These are phyloP conservation scores for Diaporthe ilicicola DNA, from an alignment of 2,329 filamentous ascomycete genomes.

Conservation along the genomic window DNA sequence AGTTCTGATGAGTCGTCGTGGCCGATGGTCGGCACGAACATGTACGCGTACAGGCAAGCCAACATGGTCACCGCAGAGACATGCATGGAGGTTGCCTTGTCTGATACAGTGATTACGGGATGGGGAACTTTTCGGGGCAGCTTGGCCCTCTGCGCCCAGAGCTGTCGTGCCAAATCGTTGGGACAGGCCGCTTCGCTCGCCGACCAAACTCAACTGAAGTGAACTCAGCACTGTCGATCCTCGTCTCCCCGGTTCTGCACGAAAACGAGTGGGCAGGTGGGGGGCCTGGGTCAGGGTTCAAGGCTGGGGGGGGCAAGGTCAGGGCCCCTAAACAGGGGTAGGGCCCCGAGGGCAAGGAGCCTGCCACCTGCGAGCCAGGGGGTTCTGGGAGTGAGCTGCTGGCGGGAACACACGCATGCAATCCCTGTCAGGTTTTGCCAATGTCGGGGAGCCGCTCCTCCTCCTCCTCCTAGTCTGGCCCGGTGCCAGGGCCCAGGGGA, in stretches of 20 bases:
- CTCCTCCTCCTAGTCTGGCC: slow-evolving; percentile 11
- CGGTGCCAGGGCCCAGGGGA: slow-evolving; percentile 2
- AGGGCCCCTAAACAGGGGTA: too few relatives aligned
- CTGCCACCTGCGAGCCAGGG: too few relatives aligned
- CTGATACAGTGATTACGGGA: background rate
- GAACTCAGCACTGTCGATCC: slow-evolving; percentile 18
- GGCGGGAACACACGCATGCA: background rate
- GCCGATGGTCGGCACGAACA: slow-evolving; percentile 21
- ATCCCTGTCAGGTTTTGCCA: slow-evolving; percentile 17
- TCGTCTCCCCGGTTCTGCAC: slow-evolving; percentile 23
- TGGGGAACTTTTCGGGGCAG: background rate
- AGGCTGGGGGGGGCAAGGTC: background rate
- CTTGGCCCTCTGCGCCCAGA: slow-evolving; percentile 11
- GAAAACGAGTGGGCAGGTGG: slow-evolving; percentile 19
- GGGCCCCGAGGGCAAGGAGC: background rate
- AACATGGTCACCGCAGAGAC: background rate
- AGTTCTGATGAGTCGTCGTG: slow-evolving; percentile 1
- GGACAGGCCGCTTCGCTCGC: slow-evolving; percentile 5
- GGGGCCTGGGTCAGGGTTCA: slow-evolving; percentile 10
- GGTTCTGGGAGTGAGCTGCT: background rate
- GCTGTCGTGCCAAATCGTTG: slow-evolving; percentile 25
- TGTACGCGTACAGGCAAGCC: background rate
- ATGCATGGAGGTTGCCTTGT: background rate
- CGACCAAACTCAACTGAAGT: slow-evolving; percentile 21
- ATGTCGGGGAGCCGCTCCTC: slow-evolving; percentile 7